A percentile compares a stretch with the other conserved stretches of the same genome.
Conservation (phyloP, 768 basidiomycete species). For the Cystobasidium onofrii region DNA sequence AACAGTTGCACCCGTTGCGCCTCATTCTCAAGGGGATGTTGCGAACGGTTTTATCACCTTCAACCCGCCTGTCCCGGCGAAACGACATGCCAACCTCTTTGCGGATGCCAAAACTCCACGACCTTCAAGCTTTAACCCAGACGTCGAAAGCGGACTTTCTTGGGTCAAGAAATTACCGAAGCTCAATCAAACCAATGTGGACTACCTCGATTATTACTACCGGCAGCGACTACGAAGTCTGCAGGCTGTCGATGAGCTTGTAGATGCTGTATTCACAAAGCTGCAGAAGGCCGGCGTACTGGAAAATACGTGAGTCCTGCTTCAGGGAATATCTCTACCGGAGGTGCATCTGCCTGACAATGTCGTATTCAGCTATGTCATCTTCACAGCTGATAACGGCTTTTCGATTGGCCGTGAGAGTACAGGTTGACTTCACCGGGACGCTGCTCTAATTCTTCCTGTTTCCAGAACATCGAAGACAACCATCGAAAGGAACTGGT, state of each 20-base stretch:
- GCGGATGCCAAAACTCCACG: slow-evolving; percentile 16
- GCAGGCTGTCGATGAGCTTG: slow-evolving; percentile 39
- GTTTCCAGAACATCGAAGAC: too few relatives aligned
- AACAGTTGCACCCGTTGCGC: slow-evolving; percentile 34
- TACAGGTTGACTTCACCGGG: not conserved
- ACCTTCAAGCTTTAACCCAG: slow-evolving; percentile 15
- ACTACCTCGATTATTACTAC: slow-evolving; percentile 38
- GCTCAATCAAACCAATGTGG: slow-evolving; percentile 31
- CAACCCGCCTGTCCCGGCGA: not conserved
- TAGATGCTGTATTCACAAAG: slow-evolving; percentile 35
- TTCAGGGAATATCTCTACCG: too few relatives aligned
- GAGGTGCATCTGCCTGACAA: too few relatives aligned
- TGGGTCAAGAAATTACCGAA: slow-evolving; percentile 33
- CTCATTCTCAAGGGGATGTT: not conserved
- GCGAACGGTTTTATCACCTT: not conserved
- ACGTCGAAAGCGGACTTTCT: slow-evolving; percentile 30
- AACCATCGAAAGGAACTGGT: slow-evolving; percentile 37
- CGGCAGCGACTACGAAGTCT: slow-evolving; percentile 29
- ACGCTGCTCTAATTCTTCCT: not conserved
- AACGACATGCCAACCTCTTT: slow-evolving; percentile 36
- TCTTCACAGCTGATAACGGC: slow-evolving; percentile 36
- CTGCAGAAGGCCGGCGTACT: slow-evolving; percentile 33
- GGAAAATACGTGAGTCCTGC: slow-evolving; percentile 37
- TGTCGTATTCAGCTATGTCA: not conserved
- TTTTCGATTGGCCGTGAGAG: slow-evolving; percentile 17